Evolutionary conservation across 345 rosid genomes (phyloP), one percentile per base, ranked within the genome.

Genomic region (Boechera stricta): DNA sequence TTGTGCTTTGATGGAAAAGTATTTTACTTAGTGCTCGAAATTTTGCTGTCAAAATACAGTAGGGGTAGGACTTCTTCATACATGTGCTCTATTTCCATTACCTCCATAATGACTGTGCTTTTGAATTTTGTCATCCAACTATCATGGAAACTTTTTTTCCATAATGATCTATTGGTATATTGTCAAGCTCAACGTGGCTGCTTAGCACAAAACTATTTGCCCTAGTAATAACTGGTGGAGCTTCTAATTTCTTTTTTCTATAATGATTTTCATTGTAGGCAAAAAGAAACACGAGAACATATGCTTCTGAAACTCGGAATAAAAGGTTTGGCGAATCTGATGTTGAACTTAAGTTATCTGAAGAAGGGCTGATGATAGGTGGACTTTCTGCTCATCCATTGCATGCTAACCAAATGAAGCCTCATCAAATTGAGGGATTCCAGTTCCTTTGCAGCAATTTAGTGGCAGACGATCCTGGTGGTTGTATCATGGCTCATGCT

Each of bases 401-500:
- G 84, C 99, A 95, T 76, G 80, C 65, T 87, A 87, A 84, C 84
- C 81, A 85, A 69, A 92, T 92, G 98, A 92, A 92, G 82, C 93
- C 98, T 77, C 99, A 95, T 78, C 98, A 95, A 41, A 51, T 88
- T 41, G 98, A 95, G 68, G 99, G 99, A 26, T 95, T 95, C 73
- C 90, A 87, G 63, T 95, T 95, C 85, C 93, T 95, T 24, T 82
- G 91, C 64, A 89, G 88, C 72, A 95, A 95, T 67, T 76, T 95
- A 72, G 91, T 92, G 56, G 67, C 79, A 38, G 97, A 91, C 63
- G 84, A 85, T 57, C 99, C 99, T 3, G 91, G 96, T 52, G 99
- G 99, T 54, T 92, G 98, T 80, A 92, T 95, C 80, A 69, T 92
- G 86, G 99, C 99, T 55, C 98, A 95, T 87, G 98, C 98, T 60